Percentiles rank a stretch among this genome's conserved stretches.
Evolutionary conservation across 2,329 filamentous ascomycete species (phyloP).

Genomic region (Nemania sp.): DNA sequence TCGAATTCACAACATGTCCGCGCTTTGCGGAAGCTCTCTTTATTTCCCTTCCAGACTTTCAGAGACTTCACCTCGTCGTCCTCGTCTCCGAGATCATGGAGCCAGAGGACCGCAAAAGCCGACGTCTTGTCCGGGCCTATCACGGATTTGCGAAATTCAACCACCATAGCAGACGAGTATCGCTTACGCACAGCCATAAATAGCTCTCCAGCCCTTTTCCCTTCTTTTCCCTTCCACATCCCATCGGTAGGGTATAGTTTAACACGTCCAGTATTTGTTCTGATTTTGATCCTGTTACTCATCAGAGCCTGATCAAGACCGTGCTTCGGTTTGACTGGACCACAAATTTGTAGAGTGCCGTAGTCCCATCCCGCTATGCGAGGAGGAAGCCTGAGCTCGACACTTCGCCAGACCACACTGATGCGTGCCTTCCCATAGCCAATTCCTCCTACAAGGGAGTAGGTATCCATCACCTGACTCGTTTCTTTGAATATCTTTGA

Average conservation of each 20-base stretch:
- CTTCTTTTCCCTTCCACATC: constrained; percentile 65
- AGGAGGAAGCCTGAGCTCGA: constrained; percentile 70
- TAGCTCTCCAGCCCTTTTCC: constrained; percentile 55
- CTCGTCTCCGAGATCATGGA: constrained; percentile 76
- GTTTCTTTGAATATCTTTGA: constrained; percentile 70
- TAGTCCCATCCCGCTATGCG: constrained; percentile 76
- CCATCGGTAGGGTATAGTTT: constrained; percentile 67
- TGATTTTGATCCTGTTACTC: constrained; percentile 68
- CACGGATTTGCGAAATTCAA: constrained; percentile 70
- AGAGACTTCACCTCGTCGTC: constrained; percentile 69
- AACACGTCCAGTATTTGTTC: constrained; percentile 67
- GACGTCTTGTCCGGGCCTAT: constrained; percentile 65
- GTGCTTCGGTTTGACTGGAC: constrained; percentile 59
- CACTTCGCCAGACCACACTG: constrained; percentile 78
- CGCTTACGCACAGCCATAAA: constrained; percentile 70
- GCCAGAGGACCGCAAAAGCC: constrained; percentile 75
- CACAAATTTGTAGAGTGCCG: constrained; percentile 75
- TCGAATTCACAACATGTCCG: constrained; percentile 52
- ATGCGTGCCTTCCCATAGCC: constrained; percentile 76
- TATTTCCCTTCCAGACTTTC: constrained; percentile 74
- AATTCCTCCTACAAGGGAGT: constrained; percentile 77
- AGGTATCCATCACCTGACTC: constrained; percentile 74
- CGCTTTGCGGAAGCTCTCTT: constrained; percentile 58
- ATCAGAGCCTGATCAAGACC: constrained; percentile 62
- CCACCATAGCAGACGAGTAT: constrained; percentile 67